Conservation (phyloP, 192 early-diverging fungal species). For the Mortierella alpina region DNA sequence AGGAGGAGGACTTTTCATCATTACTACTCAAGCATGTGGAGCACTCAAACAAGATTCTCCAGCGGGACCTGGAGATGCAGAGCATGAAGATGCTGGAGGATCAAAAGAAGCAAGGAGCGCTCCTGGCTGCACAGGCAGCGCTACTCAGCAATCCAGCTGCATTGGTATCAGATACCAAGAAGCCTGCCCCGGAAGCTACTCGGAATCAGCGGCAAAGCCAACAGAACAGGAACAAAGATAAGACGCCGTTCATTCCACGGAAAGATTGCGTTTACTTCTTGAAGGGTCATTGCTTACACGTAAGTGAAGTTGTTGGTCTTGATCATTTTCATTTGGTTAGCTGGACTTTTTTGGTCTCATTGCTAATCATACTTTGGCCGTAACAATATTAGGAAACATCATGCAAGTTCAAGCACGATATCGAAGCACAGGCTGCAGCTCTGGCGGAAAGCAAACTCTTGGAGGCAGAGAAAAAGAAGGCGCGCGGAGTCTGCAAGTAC, state of each 20-base stretch:
- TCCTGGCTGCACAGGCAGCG: conserved; percentile 9
- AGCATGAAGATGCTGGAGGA: conserved; percentile 24
- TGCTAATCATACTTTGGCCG: not conserved
- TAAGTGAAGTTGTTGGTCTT: not conserved
- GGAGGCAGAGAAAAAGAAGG: conserved; percentile 4
- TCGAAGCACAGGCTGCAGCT: conserved; percentile 7
- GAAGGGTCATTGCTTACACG: conserved; percentile 23
- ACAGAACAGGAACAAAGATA: conserved; percentile 3
- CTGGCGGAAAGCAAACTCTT: not conserved
- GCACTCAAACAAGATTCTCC: conserved; percentile 32
- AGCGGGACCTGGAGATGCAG: conserved; percentile 30
- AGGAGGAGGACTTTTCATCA: conserved; percentile 35
- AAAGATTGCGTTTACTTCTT: conserved; percentile 25
- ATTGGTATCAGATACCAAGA: not conserved
- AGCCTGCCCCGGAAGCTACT: not conserved
- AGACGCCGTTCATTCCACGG: conserved; percentile 24
- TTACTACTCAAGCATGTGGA: conserved; percentile 33
- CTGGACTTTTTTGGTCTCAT: not conserved
- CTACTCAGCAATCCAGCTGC: not conserved
- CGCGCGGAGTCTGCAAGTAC: conserved; percentile 24
- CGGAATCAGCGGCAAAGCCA: conserved; percentile 5
- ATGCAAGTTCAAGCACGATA: conserved; percentile 41
- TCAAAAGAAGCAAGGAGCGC: conserved; percentile 20
- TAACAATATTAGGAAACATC: not conserved
- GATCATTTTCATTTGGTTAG: not conserved